Base-by-base conservation (phyloP, 2,329 filamentous ascomycete genomes). In the Monilinia laxa region DNA sequence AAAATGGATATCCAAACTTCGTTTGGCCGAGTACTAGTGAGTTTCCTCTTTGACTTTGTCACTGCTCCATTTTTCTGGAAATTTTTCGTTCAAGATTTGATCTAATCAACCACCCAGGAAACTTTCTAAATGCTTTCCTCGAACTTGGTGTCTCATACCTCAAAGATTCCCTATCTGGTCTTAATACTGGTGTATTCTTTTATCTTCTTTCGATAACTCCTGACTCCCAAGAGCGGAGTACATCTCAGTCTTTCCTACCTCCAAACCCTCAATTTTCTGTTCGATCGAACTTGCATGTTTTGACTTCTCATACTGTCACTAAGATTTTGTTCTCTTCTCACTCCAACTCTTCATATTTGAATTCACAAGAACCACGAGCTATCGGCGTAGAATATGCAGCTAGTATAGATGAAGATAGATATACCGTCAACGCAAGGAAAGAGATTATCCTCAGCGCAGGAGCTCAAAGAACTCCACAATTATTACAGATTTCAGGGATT, bases 381-480 rank as follows among this genome's bases (percentile, higher is more conserved):
- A 38, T n/a, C 1, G 53, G 28, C 2, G 40, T 65, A 7, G 62
- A 57, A 58, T 47, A 25, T 28, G 28, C 62, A 25, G 23, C 42
- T 25, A 11, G 54, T 9, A 18, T 35, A 2, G 5, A 56, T 35
- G 25, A 58, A n/a, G 20, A 58, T 25, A 65, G 18, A 12, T 66
- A 72, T 57, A 67, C 67, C 25, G 67, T 75, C 10, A 35, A n/a
- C 3, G 70, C 69, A 3, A 64, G 10, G 0, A 69, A 70, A 63
- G 83, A 85, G 69, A 79, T 85, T 20, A 83, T 85, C 45, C 68
- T 85, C 11, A 79, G 80, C 0, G 82, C 80, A 1, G 83, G 83
- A 18, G 75, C 79, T 2, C 82, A 84, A 71, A 82, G 83, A 72
- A 80, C 80, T 1, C 83, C 83, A 0, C 81, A 84, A 67, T 77